These are phyloP conservation scores for Phanerodontia chrysosporium DNA, from an alignment of 768 basidiomycete species.

Conservation along the genomic window DNA sequence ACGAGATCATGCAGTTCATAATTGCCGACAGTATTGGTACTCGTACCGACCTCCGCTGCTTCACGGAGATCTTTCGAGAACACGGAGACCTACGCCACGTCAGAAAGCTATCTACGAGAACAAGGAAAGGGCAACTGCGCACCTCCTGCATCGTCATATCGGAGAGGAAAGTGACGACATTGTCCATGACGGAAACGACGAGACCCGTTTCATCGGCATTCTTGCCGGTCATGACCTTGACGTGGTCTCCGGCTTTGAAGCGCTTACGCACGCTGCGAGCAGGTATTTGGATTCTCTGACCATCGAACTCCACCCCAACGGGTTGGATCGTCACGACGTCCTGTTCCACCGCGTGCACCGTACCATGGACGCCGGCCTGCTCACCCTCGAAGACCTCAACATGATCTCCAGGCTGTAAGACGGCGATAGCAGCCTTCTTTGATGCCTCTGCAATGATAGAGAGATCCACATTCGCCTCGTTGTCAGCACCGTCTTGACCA, in stretches of 20 bases:
- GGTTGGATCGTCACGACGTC: constrained; percentile 86
- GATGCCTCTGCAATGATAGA: constrained; percentile 92
- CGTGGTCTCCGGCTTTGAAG: constrained; percentile 96
- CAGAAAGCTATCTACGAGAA: background rate
- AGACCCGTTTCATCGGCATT: constrained; percentile 95
- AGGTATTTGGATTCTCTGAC: constrained; percentile 81
- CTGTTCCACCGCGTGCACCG: constrained; percentile 83
- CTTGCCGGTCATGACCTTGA: constrained; percentile 96
- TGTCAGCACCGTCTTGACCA: constrained; percentile 65
- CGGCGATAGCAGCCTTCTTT: constrained; percentile 83
- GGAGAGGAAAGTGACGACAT: constrained; percentile 93
- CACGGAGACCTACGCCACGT: constrained; percentile 70
- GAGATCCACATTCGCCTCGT: constrained; percentile 74
- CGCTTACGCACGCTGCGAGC: constrained; percentile 88
- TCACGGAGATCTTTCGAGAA: constrained; percentile 97
- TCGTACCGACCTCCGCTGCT: constrained; percentile 94
- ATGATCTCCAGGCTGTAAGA: constrained; percentile 96
- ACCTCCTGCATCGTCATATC: constrained; percentile 98
- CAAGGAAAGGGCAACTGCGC: constrained; percentile 10
- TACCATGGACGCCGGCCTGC: constrained; percentile 88
- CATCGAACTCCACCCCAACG: constrained; percentile 77
- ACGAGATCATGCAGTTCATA: constrained; percentile 97
- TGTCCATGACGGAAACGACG: constrained; percentile 86
- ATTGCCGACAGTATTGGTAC: constrained; percentile 84
- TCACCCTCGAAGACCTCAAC: constrained; percentile 98